A percentile compares a stretch with the other conserved stretches of the same genome.
These are phyloP conservation scores for Mesotaenium endlicherianum DNA, from an alignment of 139 green algal species.

Conservation along the genomic window DNA sequence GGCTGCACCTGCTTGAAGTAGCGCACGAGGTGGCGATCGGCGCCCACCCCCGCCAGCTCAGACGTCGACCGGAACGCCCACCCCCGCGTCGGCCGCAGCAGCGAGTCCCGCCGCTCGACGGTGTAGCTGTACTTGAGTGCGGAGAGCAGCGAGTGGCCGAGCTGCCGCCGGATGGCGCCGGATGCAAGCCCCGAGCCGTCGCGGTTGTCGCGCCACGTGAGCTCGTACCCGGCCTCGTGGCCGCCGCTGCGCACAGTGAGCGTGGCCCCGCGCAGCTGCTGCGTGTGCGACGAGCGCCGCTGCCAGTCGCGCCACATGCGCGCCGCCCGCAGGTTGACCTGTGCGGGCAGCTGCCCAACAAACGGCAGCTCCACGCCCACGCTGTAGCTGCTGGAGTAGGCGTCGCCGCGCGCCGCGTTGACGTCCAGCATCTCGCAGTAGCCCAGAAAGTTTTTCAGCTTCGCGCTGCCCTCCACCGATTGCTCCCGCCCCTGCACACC, in stretches of 20 bases:
- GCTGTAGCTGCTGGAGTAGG: neutral
- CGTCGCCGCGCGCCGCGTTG: neutral
- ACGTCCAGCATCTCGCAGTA: constrained; percentile 22
- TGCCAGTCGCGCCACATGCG: constrained; percentile 24
- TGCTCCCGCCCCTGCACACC: constrained; percentile 24
- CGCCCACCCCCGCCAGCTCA: constrained; percentile 31
- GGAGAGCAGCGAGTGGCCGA: constrained; percentile 46
- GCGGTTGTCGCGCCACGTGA: constrained; percentile 31
- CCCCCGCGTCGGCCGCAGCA: constrained; percentile 19
- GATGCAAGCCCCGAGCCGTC: neutral
- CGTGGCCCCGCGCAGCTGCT: neutral
- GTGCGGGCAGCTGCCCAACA: neutral
- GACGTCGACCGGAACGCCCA: constrained; percentile 16
- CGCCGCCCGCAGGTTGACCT: neutral
- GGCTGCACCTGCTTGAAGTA: constrained; percentile 15
- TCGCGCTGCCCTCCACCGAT: constrained; percentile 17
- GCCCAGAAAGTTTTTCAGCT: constrained; percentile 6
- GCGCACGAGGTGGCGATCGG: neutral
- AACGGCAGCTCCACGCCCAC: constrained; percentile 11
- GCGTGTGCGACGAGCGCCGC: constrained; percentile 11
- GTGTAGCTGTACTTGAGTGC: constrained; percentile 17
- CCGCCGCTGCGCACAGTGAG: neutral
- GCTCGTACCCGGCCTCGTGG: constrained; percentile 30
- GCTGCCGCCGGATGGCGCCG: neutral
- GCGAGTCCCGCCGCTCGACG: constrained; percentile 23